These are phyloP conservation scores for Zymoseptoria ardabiliae DNA, from an alignment of 2,329 filamentous ascomycete genomes.

Conservation along the genomic window DNA sequence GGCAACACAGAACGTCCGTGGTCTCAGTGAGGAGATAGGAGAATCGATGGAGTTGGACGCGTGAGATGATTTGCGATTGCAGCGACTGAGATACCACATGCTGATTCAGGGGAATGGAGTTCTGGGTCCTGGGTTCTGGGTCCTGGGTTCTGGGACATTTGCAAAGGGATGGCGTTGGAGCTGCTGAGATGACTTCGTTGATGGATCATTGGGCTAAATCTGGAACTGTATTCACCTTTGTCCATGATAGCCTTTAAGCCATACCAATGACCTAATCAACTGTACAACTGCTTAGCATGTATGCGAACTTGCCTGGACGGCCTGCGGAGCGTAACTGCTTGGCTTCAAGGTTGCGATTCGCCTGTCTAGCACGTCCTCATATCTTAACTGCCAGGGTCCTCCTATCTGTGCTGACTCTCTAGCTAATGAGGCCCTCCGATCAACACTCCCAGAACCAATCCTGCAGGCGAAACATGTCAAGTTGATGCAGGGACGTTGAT, in stretches of 20 bases:
- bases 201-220: neutral
- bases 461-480: no score
- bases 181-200: neutral
- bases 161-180: neutral
- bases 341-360: no score
- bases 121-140: neutral
- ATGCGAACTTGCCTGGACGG: no score
- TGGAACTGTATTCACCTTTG: neutral
- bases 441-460: no score
- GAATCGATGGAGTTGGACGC: slow-evolving; percentile 28
- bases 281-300: no score
- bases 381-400: no score
- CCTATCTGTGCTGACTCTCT: no score
- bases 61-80: slow-evolving; percentile 2
- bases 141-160: neutral
- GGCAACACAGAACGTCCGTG: slow-evolving; percentile 14
- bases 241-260: neutral
- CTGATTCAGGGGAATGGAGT: neutral
- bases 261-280: neutral
- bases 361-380: no score
- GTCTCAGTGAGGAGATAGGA: slow-evolving; percentile 27
- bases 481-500: no score
- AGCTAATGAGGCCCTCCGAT: no score
- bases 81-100: neutral
- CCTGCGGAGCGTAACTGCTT: no score